phyloP scores from a whole-genome alignment of 108 stramenopile genomes.

The Cyclotella choctawhatcheeana region DNA sequence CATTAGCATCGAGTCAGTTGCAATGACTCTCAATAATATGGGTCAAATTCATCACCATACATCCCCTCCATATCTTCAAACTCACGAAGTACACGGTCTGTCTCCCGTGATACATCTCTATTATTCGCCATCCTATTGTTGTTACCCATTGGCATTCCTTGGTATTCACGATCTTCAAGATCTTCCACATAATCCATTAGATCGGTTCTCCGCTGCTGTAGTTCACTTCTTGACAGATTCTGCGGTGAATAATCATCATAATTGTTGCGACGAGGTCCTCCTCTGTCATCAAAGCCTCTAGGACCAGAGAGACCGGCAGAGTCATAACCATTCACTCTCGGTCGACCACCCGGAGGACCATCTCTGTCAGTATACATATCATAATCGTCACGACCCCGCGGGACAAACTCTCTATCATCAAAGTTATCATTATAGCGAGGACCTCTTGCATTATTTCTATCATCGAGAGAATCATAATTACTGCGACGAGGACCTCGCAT shows the following conservation, averaged over 20 bases:
- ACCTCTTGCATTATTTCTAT: neutral
- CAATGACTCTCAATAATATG: slow-evolving; percentile 1
- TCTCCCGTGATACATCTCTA: slow-evolving; percentile 7
- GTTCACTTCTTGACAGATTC: slow-evolving; percentile 9
- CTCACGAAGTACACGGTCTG: slow-evolving; percentile 4
- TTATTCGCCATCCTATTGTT: slow-evolving; percentile 4
- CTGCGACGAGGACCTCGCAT: neutral
- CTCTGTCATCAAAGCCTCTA: neutral
- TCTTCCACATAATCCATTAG: slow-evolving; percentile 10
- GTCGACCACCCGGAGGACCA: neutral
- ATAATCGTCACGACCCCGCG: neutral
- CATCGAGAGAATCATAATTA: neutral
- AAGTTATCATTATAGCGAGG: neutral
- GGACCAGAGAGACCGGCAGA: too few species aligned
- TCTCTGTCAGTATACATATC: neutral
- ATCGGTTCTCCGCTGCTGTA: slow-evolving; percentile 8
- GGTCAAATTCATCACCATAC: slow-evolving; percentile 12
- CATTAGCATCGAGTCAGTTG: neutral
- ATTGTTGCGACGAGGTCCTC: neutral
- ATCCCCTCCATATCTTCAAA: slow-evolving; percentile 8
- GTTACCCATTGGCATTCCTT: neutral
- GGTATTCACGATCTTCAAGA: slow-evolving; percentile 16
- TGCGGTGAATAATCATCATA: neutral
- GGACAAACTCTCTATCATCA: neutral
- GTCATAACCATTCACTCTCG: neutral